Base-by-base conservation (phyloP, 352 stramenopile genomes). In the Globisporangium alternatum region DNA sequence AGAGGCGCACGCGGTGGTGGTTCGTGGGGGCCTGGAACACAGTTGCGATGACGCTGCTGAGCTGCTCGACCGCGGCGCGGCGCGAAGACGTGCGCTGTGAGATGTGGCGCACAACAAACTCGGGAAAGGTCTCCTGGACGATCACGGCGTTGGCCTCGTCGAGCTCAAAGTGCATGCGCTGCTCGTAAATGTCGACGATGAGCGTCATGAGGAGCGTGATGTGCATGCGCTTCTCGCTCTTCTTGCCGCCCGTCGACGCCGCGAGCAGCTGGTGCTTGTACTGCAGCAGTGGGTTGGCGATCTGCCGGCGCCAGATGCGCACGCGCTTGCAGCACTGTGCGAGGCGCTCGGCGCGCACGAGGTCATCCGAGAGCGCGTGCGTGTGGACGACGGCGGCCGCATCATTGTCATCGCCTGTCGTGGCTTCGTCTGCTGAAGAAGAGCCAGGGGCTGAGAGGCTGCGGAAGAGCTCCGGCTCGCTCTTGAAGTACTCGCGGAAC, bases 151-250 rank as follows among this genome's bases (percentile, higher is more conserved):
- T 52, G 45, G 65, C 60, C 44, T 74, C 69, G 52, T 87, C 83
- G 39, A 71, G 25, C 60, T 84, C 78, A 22, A 60, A 65, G 21
- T 75, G 58, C 47, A 86, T 67, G 3, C 71, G 73, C 62, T 90
- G 81, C 52, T 92, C 85, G 67, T 89, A 92, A 8, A 91, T 75
- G 49, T 94, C 83, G 41, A 91, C 65, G 60, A 92, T 90, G 64
- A 89, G 66, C 7, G 78, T 68, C 73, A 91, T 80, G 22, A 92
- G 62, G 37, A 89, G 55, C 17, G 81, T 81, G 21, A 88, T 61
- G 63, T 94, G 85, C 66, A 94, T 90, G 17, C 83, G 80, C 17
- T 80, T 74, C 31, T 92, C 83, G 17, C 69, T 78, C 52, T 88
- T 90, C 49, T 88, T 85, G 45, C 57, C 69, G 41, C 41, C 41